A percentile compares a stretch with the other conserved stretches of the same genome.
Conservation (phyloP, 2,329 filamentous ascomycete species). For the Venturia pyrina region DNA sequence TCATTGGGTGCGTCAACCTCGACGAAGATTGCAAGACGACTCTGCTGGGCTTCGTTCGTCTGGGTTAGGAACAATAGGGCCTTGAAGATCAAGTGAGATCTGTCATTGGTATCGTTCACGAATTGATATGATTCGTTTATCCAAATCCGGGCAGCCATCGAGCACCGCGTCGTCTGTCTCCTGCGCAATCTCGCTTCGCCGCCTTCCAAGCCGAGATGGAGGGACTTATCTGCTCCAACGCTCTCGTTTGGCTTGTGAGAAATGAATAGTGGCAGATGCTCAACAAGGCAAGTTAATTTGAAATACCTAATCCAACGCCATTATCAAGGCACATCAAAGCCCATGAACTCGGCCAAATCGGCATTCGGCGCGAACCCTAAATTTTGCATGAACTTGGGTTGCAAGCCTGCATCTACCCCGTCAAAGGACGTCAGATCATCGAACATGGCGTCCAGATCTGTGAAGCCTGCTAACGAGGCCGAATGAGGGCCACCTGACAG, state of each 20-base stretch:
- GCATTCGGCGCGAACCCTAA: constrained; percentile 54
- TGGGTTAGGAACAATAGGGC: no score
- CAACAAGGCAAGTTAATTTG: not conserved
- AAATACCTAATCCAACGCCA: not conserved
- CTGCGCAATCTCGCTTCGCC: no score
- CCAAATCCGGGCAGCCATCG: no score
- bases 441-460: constrained; percentile 43
- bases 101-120: no score
- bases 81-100: no score
- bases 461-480: constrained; percentile 14
- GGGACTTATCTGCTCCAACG: no score
- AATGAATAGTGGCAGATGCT: no score
- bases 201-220: no score
- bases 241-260: no score
- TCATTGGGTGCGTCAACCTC: constrained; percentile 45
- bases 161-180: no score
- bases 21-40: constrained; percentile 26
- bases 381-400: constrained; percentile 57
- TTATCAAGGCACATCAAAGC: not conserved
- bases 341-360: constrained; percentile 44
- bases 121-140: no score
- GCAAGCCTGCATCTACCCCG: constrained; percentile 37
- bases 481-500: not conserved
- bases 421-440: constrained; percentile 49
- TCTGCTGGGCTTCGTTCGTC: no score